A percentile compares a stretch with the other conserved stretches of the same genome.
Conservation (phyloP, 768 basidiomycete genomes). For the Mycena leptocephala region DNA sequence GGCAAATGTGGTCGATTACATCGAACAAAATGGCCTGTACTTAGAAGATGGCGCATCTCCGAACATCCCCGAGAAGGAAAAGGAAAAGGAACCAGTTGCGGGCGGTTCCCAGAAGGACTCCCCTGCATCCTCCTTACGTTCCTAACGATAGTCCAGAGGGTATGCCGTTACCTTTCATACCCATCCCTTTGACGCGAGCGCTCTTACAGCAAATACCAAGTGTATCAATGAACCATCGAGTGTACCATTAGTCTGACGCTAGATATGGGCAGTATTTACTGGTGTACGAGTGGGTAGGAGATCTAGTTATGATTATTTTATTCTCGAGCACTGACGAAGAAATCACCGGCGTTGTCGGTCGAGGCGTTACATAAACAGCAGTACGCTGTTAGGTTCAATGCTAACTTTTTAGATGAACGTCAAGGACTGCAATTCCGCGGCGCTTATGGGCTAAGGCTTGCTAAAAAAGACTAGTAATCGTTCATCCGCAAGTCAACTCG, state of each 20-base stretch:
- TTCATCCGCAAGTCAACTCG: constrained; percentile 29
- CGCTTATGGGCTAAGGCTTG: constrained; percentile 9
- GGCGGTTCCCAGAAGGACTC: constrained; percentile 49
- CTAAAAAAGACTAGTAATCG: constrained; percentile 16
- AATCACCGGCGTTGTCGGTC: neutral
- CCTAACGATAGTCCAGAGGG: constrained; percentile 26
- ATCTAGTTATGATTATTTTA: constrained; percentile 38
- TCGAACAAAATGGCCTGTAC: constrained; percentile 87
- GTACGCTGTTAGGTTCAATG: neutral
- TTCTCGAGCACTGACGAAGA: constrained; percentile 24
- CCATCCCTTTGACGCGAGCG: constrained; percentile 18
- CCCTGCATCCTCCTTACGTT: constrained; percentile 36
- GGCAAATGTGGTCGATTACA: constrained; percentile 93
- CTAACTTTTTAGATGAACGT: constrained; percentile 28
- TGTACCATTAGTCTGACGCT: constrained; percentile 35
- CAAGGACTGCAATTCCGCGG: constrained; percentile 29
- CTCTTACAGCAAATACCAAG: constrained; percentile 16
- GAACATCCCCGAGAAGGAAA: constrained; percentile 31
- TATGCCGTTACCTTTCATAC: constrained; percentile 31
- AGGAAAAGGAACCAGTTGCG: constrained; percentile 43
- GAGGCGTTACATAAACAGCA: constrained; percentile 17
- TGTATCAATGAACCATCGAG: constrained; percentile 21
- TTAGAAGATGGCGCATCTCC: constrained; percentile 67
- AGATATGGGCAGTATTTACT: constrained; percentile 38
- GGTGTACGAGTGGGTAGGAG: constrained; percentile 37